phyloP scores from a whole-genome alignment of 805 yeast species.

The Metschnikowia matae region DNA sequence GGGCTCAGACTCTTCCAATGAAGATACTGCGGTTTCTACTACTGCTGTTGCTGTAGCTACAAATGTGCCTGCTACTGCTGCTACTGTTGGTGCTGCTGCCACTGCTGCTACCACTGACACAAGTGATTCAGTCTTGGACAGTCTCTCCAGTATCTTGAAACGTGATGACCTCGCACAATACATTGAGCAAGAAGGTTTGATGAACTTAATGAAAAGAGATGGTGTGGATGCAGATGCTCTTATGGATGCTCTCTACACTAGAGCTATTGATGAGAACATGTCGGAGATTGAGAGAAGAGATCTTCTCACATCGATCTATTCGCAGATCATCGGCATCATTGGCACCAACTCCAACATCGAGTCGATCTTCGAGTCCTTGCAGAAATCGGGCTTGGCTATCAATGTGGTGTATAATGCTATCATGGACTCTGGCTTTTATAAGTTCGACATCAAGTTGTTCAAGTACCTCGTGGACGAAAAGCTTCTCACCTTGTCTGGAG shows the following conservation, averaged over 20 bases:
- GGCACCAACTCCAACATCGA: conserved; percentile 18
- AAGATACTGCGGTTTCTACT: not conserved
- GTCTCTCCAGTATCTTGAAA: conserved; percentile 9
- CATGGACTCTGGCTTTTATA: conserved; percentile 16
- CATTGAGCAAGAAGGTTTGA: conserved; percentile 7
- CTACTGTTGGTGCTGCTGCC: not conserved
- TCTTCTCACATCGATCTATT: conserved; percentile 8
- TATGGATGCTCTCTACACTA: conserved; percentile 6
- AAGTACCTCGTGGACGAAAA: conserved; percentile 14
- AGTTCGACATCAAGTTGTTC: conserved; percentile 18
- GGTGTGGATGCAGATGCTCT: conserved; percentile 8
- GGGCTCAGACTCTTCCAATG: not conserved
- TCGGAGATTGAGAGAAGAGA: conserved; percentile 10
- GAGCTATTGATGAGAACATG: conserved; percentile 3
- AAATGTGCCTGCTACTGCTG: not conserved
- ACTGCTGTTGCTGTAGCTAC: not conserved
- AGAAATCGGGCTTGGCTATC: conserved; percentile 22
- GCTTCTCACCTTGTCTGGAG: conserved; percentile 10
- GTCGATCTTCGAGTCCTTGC: conserved; percentile 19
- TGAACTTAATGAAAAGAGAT: conserved; percentile 9
- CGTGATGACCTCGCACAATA: conserved; percentile 11
- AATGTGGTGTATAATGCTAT: conserved; percentile 17
- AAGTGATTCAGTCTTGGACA: conserved; percentile 11
- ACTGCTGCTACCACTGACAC: conserved; percentile 7
- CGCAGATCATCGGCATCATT: conserved; percentile 16